phyloP scores from a whole-genome alignment of 805 yeast genomes.

The Jamesozyma gamospora region DNA sequence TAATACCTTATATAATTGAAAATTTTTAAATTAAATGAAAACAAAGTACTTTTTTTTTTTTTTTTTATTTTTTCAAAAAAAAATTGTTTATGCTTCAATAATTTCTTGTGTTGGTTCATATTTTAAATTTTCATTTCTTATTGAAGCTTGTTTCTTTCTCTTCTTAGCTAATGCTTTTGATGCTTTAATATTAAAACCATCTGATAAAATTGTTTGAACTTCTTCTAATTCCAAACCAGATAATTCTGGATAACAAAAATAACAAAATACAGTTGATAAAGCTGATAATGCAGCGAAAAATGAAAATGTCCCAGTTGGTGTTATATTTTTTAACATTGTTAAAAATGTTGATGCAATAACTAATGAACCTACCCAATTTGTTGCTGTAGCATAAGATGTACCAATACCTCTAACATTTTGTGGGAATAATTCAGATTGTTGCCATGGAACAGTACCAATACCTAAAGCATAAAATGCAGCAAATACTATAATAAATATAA shows the following conservation, averaged over 20 bases:
- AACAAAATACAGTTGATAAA: conserved; percentile 62
- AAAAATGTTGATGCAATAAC: conserved; percentile 85
- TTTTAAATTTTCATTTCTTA: conserved; percentile 9
- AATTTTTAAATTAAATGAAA: background rate
- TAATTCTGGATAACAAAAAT: conserved; percentile 85
- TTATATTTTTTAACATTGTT: conserved; percentile 86
- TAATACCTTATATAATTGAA: conserved; percentile 9
- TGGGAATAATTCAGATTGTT: conserved; percentile 89
- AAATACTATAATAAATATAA: conserved; percentile 73
- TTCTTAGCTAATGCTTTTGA: conserved; percentile 47
- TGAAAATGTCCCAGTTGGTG: conserved; percentile 92
- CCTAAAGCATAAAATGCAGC: conserved; percentile 92
- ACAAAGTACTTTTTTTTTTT: background rate
- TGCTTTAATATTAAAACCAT: conserved; percentile 77
- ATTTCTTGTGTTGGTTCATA: conserved; percentile 21
- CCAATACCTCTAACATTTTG: conserved; percentile 91
- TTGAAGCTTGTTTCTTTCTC: conserved; percentile 26
- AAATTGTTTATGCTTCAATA: conserved; percentile 9
- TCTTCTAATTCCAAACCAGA: conserved; percentile 87
- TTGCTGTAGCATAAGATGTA: conserved; percentile 80
- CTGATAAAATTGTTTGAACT: conserved; percentile 67
- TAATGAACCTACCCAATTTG: conserved; percentile 92
- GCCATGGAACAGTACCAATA: conserved; percentile 98
- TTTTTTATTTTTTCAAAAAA: background rate
- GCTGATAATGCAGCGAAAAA: conserved; percentile 77